Conservation (phyloP, 228 moss, liverwort and hornwort genomes). For the Sphagnum fallax region DNA sequence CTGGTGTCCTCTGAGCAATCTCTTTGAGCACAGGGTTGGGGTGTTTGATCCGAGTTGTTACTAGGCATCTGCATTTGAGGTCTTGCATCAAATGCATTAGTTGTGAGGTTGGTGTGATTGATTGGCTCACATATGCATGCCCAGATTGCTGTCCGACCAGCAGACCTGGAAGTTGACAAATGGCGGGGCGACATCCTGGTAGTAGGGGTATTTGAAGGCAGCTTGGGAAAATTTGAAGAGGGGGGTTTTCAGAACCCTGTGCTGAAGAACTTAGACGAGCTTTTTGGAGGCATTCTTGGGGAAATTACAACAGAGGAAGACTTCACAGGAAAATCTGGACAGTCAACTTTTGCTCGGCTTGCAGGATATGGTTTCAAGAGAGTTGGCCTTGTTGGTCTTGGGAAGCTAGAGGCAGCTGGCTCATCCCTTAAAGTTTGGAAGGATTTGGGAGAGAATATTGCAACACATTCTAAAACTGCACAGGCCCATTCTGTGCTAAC, state of each 20-base stretch:
- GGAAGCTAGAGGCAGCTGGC: slow-evolving; percentile 34
- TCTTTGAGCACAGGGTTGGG: too few relatives aligned
- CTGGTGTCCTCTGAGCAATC: too few relatives aligned
- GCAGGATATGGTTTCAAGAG: slow-evolving; percentile 77
- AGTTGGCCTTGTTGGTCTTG: slow-evolving; percentile 72
- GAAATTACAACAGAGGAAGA: slow-evolving; percentile 74
- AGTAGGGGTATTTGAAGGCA: slow-evolving; percentile 64
- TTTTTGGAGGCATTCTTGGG: slow-evolving; percentile 60
- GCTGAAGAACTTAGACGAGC: slow-evolving; percentile 42
- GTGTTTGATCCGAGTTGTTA: too few relatives aligned
- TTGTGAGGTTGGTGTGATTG: not conserved
- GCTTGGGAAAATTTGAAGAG: slow-evolving; percentile 12
- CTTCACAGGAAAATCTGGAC: slow-evolving; percentile 69
- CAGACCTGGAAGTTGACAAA: slow-evolving; percentile 13
- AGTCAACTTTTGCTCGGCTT: slow-evolving; percentile 59
- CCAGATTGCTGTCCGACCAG: slow-evolving; percentile 42
- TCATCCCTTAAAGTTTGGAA: slow-evolving; percentile 52
- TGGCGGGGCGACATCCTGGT: slow-evolving; percentile 82
- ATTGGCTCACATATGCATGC: not conserved
- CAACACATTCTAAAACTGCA: slow-evolving; percentile 39
- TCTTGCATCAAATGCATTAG: too few relatives aligned
- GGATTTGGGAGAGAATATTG: slow-evolving; percentile 66
- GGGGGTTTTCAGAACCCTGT: slow-evolving; percentile 33
- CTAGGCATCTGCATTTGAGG: too few relatives aligned
- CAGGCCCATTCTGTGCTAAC: slow-evolving; percentile 57